Base-by-base conservation (phyloP, 768 basidiomycete species). In the Boletellus ananiceps region DNA sequence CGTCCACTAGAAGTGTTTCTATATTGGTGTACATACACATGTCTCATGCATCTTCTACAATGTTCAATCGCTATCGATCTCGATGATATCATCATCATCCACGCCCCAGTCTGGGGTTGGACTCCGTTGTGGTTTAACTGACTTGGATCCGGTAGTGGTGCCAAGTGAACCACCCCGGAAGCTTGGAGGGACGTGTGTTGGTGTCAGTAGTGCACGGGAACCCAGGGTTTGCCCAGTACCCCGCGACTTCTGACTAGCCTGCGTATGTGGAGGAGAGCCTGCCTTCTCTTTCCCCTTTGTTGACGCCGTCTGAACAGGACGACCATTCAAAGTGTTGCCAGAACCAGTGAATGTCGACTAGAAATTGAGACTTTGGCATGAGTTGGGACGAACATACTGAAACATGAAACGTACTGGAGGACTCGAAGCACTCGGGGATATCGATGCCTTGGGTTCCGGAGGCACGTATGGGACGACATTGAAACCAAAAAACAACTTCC, bases 401-500 rank as follows among this genome's bases (percentile, higher is more conserved):
- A 23, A 36, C 13, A 15, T 13, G 32, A 2, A 14, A 65, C 71
- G 58, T 40, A 73, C 60, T 18, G 69, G 50, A 27, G 64, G 49
- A 44, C 58, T 58, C 16, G 64, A 56, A 43, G 66, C 52, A 60
- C 67, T 33, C 40, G 72, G 44, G 55, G 63, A 49, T 14, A 29
- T 51, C 27, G 71, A 49, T 31, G 64, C 14, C n/a, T 50, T 49
- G 4, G 52, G 57, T 38, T 71, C 63, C 5, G 83, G 78, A 7
- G 82, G 81, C 3, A 69, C 74, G 62, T 89, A 90, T 1, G 86
- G 74, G 2, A 80, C 72, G 49, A 89, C 79, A 51, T 88, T 87
- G 72, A 86, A 99, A 9, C 96, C 96, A 62, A 99, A 98, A 75
- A 99, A 99, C 16, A 99, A 75, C 57, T 96, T 87, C 12, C 96